These are phyloP conservation scores for Fragosphaeria purpurea DNA, from an alignment of 2,329 filamentous ascomycete species.

Conservation along the genomic window DNA sequence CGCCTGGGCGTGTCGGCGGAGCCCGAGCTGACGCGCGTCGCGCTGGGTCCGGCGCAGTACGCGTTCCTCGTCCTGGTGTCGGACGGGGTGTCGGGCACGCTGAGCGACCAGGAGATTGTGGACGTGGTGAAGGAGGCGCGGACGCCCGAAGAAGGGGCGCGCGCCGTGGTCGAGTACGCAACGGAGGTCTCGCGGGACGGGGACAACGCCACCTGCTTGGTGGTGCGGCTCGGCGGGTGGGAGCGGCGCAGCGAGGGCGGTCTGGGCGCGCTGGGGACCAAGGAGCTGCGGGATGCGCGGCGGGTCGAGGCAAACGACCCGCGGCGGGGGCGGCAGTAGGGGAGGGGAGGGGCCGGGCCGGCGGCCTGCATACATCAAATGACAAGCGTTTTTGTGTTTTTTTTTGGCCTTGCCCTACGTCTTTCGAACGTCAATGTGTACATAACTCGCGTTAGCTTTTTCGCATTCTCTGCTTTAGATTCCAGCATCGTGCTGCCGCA, in stretches of 20 bases:
- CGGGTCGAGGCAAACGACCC: constrained; percentile 74
- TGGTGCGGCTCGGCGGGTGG: constrained; percentile 59
- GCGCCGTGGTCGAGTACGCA: constrained; percentile 73
- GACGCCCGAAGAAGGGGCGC: constrained; percentile 78
- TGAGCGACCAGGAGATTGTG: constrained; percentile 90
- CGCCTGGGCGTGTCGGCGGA: constrained; percentile 90
- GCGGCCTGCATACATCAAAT: too few species aligned
- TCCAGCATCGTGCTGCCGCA: too few species aligned
- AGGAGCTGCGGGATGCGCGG: constrained; percentile 80
- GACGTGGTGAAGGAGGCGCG: constrained; percentile 89
- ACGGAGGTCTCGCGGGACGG: constrained; percentile 66
- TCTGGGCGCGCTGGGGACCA: constrained; percentile 78
- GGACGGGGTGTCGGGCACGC: constrained; percentile 78
- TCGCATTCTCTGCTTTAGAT: too few species aligned
- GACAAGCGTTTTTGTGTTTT: not conserved
- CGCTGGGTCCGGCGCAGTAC: constrained; percentile 75
- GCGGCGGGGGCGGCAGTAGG: constrained; percentile 50
- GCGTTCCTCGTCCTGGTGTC: constrained; percentile 80
- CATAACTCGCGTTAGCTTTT: too few species aligned
- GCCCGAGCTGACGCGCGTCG: constrained; percentile 72
- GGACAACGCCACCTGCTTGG: constrained; percentile 60
- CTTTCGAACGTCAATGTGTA: too few species aligned
- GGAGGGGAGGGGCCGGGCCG: not conserved
- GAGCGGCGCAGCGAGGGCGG: constrained; percentile 73
- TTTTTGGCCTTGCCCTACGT: not conserved